phyloP scores from a whole-genome alignment of 108 stramenopile genomes.

The Pseudonitzschia multiseries region DNA sequence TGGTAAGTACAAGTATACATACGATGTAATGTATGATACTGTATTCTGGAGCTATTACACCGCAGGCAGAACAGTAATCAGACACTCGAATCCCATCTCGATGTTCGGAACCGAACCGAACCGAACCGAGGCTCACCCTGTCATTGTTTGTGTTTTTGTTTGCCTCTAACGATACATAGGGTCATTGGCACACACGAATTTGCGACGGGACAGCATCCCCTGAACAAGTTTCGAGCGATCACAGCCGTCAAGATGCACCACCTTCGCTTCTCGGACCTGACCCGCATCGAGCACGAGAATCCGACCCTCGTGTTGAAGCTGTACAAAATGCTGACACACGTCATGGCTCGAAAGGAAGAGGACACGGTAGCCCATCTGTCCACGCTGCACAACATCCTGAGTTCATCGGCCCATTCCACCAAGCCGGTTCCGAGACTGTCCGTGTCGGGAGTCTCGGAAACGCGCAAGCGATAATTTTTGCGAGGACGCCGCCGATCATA shows the following conservation, averaged over 20 bases:
- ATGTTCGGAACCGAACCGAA: too few species aligned
- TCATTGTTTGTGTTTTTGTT: too few species aligned
- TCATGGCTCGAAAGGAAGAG: slow-evolving; percentile 63
- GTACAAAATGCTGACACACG: slow-evolving; percentile 66
- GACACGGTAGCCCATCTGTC: slow-evolving; percentile 65
- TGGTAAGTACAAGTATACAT: slow-evolving; percentile 17
- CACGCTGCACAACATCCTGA: slow-evolving; percentile 67
- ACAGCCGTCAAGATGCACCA: slow-evolving; percentile 59
- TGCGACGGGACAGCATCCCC: slow-evolving; percentile 34
- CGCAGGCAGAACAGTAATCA: too few species aligned
- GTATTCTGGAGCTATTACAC: too few species aligned
- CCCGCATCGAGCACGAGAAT: slow-evolving; percentile 46
- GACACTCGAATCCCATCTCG: too few species aligned
- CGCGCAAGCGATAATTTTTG: neutral
- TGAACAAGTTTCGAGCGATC: slow-evolving; percentile 39
- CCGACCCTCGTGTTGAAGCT: slow-evolving; percentile 57
- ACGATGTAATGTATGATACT: too few species aligned
- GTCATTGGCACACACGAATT: slow-evolving; percentile 28
- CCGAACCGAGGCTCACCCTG: too few species aligned
- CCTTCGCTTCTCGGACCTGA: slow-evolving; percentile 51
- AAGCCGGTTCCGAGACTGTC: slow-evolving; percentile 34
- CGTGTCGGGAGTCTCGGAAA: neutral
- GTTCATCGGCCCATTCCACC: slow-evolving; percentile 55
- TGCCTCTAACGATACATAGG: too few species aligned
- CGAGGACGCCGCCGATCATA: neutral